phyloP scores from a whole-genome alignment of 768 basidiomycete species.

The Saitozyma sp. region DNA sequence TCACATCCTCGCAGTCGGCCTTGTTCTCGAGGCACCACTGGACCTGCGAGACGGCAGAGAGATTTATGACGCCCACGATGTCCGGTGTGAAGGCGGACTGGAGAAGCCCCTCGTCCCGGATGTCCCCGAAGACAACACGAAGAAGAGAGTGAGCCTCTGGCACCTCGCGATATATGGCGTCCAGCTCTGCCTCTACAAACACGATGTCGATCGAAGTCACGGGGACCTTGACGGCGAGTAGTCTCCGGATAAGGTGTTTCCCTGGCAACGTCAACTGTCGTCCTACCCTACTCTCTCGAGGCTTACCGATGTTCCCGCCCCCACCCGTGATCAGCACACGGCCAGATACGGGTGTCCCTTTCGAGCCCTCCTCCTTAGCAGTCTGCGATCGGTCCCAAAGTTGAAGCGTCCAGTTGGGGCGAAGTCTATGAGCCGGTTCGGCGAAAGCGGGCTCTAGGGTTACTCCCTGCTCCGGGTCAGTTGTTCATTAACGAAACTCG shows the following conservation, averaged over 20 bases:
- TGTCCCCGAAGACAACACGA: slow-evolving; percentile 24
- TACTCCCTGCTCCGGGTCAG: no score
- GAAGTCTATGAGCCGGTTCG: no score
- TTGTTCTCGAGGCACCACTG: slow-evolving; percentile 35
- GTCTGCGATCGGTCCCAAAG: no score
- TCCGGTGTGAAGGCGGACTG: slow-evolving; percentile 19
- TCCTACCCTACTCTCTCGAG: no score
- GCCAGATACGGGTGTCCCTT: no score
- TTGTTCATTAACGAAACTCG: no score
- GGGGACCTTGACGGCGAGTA: slow-evolving; percentile 17
- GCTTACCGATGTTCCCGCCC: slow-evolving; percentile 33
- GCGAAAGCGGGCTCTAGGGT: no score
- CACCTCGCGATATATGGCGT: slow-evolving; percentile 14
- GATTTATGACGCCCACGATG: slow-evolving; percentile 27
- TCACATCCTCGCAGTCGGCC: slow-evolving; percentile 34
- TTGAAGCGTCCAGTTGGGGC: no score
- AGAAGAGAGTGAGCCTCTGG: slow-evolving; percentile 13
- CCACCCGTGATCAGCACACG: slow-evolving; percentile 32
- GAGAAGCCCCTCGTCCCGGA: slow-evolving; percentile 22
- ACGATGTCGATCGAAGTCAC: slow-evolving; percentile 28
- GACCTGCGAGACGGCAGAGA: slow-evolving; percentile 35
- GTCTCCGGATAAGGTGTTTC: slow-evolving; percentile 24
- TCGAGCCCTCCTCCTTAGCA: no score
- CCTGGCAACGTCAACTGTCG: slow-evolving; percentile 12
- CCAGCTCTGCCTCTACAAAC: slow-evolving; percentile 26